Conservation (phyloP, 2,329 filamentous ascomycete species). For the Purpureocillium lavendulum region DNA sequence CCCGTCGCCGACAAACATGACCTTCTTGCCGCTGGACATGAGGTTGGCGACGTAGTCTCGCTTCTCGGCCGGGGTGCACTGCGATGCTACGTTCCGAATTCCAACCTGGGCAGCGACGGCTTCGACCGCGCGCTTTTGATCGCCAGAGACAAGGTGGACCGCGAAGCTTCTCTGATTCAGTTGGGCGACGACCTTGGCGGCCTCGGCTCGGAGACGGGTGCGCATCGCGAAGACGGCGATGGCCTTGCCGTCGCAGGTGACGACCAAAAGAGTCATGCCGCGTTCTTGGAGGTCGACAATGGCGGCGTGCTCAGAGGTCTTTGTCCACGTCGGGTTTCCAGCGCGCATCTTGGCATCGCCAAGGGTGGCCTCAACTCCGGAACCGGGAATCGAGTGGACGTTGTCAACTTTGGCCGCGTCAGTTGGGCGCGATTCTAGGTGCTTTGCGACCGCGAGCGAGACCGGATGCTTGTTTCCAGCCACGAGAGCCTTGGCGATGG, state of each 20-base stretch:
- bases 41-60: constrained; percentile 38
- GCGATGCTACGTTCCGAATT: constrained; percentile 30
- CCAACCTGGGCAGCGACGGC: constrained; percentile 34
- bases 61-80: constrained; percentile 46
- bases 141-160: constrained; percentile 49
- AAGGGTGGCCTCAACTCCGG: constrained; percentile 27
- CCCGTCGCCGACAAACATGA: constrained; percentile 56
- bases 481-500: constrained; percentile 19
- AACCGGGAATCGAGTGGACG: constrained; percentile 29
- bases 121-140: constrained; percentile 39
- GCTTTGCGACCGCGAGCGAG: constrained; percentile 33
- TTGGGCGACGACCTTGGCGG: constrained; percentile 31
- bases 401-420: constrained; percentile 10
- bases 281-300: constrained; percentile 11
- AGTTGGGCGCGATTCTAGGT: constrained; percentile 20
- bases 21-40: constrained; percentile 18
- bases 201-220: constrained; percentile 26
- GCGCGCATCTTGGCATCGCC: constrained; percentile 23
- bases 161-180: constrained; percentile 38
- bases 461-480: constrained; percentile 40
- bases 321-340: constrained; percentile 38
- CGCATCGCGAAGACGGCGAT: constrained; percentile 41
- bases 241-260: constrained; percentile 18
- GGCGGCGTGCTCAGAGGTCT: constrained; percentile 11
- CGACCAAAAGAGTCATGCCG: constrained; percentile 17